Percentiles rank a stretch among this genome's conserved stretches.
These are phyloP conservation scores for Sphaerulina populicola DNA, from an alignment of 2,329 filamentous ascomycete species.

Conservation along the genomic window DNA sequence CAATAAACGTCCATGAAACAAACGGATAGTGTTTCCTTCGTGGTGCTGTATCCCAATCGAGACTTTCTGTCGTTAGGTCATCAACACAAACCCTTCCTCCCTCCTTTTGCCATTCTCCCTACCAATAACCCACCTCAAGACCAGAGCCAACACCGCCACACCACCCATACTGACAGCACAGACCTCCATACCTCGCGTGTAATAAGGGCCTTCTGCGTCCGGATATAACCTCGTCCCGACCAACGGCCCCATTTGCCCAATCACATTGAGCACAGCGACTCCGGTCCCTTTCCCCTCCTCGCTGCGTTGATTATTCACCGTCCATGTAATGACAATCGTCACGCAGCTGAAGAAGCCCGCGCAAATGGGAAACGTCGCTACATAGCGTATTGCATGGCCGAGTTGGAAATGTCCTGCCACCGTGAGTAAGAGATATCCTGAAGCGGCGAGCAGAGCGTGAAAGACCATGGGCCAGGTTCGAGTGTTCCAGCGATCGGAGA, in stretches of 20 bases:
- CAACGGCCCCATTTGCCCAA: slow-evolving; percentile 70
- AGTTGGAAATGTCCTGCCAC: slow-evolving; percentile 35
- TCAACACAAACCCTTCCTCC: slow-evolving; percentile 11
- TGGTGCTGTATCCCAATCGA: neutral
- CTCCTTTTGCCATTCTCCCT: slow-evolving; percentile 29
- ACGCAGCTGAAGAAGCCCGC: slow-evolving; percentile 77
- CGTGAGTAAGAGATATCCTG: slow-evolving; percentile 42
- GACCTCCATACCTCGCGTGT: slow-evolving; percentile 43
- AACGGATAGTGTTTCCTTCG: neutral
- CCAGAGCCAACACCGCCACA: slow-evolving; percentile 38
- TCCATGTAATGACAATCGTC: slow-evolving; percentile 79
- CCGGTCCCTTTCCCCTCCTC: slow-evolving; percentile 63
- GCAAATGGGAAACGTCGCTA: slow-evolving; percentile 68
- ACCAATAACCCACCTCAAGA: slow-evolving; percentile 37
- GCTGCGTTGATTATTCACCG: slow-evolving; percentile 71
- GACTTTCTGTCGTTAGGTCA: neutral
- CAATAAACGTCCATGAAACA: neutral
- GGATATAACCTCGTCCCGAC: slow-evolving; percentile 50
- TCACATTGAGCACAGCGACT: slow-evolving; percentile 69
- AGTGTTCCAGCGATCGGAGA: slow-evolving; percentile 58
- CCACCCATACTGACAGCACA: slow-evolving; percentile 46
- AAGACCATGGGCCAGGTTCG: slow-evolving; percentile 60
- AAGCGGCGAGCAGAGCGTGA: slow-evolving; percentile 58
- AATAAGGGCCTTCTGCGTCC: slow-evolving; percentile 42
- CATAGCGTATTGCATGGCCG: slow-evolving; percentile 49